These are phyloP conservation scores for Sporobolomyces phaffii DNA, from an alignment of 768 basidiomycete species.

Conservation along the genomic window DNA sequence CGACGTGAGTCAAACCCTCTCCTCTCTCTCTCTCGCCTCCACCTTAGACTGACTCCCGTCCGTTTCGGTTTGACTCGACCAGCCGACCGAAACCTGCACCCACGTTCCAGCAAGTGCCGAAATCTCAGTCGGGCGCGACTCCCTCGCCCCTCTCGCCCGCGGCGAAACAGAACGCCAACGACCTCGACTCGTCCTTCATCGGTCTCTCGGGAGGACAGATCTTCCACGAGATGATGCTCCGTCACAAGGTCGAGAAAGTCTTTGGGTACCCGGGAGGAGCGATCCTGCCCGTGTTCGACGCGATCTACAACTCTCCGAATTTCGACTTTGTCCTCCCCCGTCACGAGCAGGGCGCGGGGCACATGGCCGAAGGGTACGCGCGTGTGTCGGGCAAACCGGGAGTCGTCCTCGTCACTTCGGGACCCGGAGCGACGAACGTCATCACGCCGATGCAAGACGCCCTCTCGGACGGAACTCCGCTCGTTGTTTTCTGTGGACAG, in stretches of 20 bases:
- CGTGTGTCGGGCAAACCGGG: slow-evolving; percentile 95
- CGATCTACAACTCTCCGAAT: slow-evolving; percentile 90
- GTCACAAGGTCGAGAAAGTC: slow-evolving; percentile 90
- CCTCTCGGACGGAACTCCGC: slow-evolving; percentile 82
- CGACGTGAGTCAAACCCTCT: slow-evolving; percentile 17
- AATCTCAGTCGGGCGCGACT: slow-evolving; percentile 6
- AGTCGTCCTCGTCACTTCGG: slow-evolving; percentile 94
- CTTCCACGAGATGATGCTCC: slow-evolving; percentile 99
- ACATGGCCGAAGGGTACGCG: slow-evolving; percentile 93
- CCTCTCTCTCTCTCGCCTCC: not conserved
- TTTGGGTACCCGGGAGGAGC: slow-evolving; percentile 93
- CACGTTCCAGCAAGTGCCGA: slow-evolving; percentile 24
- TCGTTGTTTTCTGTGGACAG: slow-evolving; percentile 93
- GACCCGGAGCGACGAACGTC: slow-evolving; percentile 96
- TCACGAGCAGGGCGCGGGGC: slow-evolving; percentile 96
- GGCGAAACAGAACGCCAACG: slow-evolving; percentile 18
- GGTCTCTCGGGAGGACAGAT: slow-evolving; percentile 94
- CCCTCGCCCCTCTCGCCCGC: slow-evolving; percentile 23
- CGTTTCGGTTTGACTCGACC: not conserved
- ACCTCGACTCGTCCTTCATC: slow-evolving; percentile 72
- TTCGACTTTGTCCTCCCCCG: slow-evolving; percentile 93
- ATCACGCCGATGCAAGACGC: slow-evolving; percentile 98
- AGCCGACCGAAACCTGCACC: slow-evolving; percentile 32
- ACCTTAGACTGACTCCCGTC: no score
- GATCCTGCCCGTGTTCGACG: slow-evolving; percentile 98